A percentile compares a stretch with the other conserved stretches of the same genome.
These are phyloP conservation scores for Septoria petroselini DNA, from an alignment of 2,329 filamentous ascomycete species.

Conservation along the genomic window DNA sequence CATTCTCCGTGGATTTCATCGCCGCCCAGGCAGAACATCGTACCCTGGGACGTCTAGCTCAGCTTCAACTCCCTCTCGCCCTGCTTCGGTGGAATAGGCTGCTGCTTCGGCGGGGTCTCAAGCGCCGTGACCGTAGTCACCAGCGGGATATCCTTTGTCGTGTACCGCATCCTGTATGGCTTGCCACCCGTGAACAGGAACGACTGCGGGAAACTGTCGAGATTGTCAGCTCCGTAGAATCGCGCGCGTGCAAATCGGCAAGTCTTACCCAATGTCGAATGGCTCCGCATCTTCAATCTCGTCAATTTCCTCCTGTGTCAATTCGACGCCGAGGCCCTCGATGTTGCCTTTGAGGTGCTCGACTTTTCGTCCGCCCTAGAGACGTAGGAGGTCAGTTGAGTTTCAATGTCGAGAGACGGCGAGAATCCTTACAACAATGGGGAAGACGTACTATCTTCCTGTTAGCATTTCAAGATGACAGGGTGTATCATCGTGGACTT, in stretches of 20 bases:
- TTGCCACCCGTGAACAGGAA: slow-evolving; percentile 23
- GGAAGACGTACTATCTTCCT: slow-evolving; percentile 53
- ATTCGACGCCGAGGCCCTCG: slow-evolving; percentile 59
- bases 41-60: too few species aligned
- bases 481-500: neutral
- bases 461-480: neutral
- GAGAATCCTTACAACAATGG: slow-evolving; percentile 51
- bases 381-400: too few species aligned
- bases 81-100: slow-evolving; percentile 24
- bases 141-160: slow-evolving; percentile 18
- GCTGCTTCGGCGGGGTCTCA: slow-evolving; percentile 20
- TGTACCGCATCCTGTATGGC: slow-evolving; percentile 23
- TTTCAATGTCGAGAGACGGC: too few species aligned
- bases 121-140: slow-evolving; percentile 20
- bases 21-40: too few species aligned
- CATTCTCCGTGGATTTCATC: too few species aligned
- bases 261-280: slow-evolving; percentile 52
- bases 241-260: neutral
- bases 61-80: slow-evolving; percentile 19
- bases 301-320: slow-evolving; percentile 61
- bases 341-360: slow-evolving; percentile 69
- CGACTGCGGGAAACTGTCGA: slow-evolving; percentile 16
- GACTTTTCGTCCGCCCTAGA: slow-evolving; percentile 60
- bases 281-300: slow-evolving; percentile 61
- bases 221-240: neutral